A percentile compares a stretch with the other conserved stretches of the same genome.
phyloP scores from a whole-genome alignment of 768 basidiomycete genomes.

The Hydnomerulius pinastri region DNA sequence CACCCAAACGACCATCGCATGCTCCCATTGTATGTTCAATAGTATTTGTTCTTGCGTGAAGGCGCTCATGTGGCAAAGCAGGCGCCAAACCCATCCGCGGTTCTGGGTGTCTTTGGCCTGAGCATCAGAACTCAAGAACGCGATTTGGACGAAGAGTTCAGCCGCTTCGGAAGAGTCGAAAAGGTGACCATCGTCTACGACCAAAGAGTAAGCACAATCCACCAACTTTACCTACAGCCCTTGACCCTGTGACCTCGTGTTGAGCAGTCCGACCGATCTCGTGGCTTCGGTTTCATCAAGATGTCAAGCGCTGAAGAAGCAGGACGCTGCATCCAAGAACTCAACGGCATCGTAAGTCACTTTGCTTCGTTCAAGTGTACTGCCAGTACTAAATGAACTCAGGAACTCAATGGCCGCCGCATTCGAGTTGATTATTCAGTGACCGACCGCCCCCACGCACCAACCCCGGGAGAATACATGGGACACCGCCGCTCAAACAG shows the following conservation, averaged over 20 bases:
- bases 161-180: slow-evolving; percentile 83
- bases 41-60: slow-evolving; percentile 13
- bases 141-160: slow-evolving; percentile 94
- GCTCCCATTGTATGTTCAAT: slow-evolving; percentile 67
- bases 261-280: slow-evolving; percentile 85
- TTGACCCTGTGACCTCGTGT: slow-evolving; percentile 16
- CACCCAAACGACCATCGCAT: slow-evolving; percentile 65
- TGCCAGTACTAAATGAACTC: slow-evolving; percentile 7
- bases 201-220: slow-evolving; percentile 70
- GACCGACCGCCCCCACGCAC: slow-evolving; percentile 90
- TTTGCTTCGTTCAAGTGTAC: neutral
- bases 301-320: slow-evolving; percentile 93
- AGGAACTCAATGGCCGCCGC: slow-evolving; percentile 94
- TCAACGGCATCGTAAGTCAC: slow-evolving; percentile 84
- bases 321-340: slow-evolving; percentile 78
- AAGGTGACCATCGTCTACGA: slow-evolving; percentile 98
- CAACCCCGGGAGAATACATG: slow-evolving; percentile 98
- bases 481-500: slow-evolving; percentile 72
- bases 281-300: slow-evolving; percentile 97
- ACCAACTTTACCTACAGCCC: neutral
- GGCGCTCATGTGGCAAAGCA: slow-evolving; percentile 50
- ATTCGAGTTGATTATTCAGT: slow-evolving; percentile 98
- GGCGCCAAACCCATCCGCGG: slow-evolving; percentile 86
- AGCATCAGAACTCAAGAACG: slow-evolving; percentile 93
- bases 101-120: slow-evolving; percentile 97